phyloP scores from a whole-genome alignment of 2,329 filamentous ascomycete genomes.

The Ophiostoma fasciatum region DNA sequence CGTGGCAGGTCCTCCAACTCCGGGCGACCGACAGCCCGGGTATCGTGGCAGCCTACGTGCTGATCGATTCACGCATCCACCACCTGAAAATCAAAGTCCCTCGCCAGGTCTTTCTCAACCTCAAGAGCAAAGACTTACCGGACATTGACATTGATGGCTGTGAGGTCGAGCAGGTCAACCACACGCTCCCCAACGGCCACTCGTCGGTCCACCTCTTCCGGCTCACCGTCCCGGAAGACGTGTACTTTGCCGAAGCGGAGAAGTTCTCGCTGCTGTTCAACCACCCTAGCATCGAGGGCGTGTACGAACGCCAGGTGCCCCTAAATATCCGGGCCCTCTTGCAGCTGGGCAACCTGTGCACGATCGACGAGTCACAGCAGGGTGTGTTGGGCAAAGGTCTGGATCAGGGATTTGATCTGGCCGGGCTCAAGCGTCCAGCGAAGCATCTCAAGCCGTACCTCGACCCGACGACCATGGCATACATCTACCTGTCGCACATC shows the following conservation, averaged over 20 bases:
- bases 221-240: conserved; percentile 74
- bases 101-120: conserved; percentile 77
- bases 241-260: conserved; percentile 71
- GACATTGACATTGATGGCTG: conserved; percentile 79
- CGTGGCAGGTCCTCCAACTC: conserved; percentile 89
- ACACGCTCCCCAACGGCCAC: conserved; percentile 89
- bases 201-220: conserved; percentile 90
- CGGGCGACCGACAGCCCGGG: conserved; percentile 71
- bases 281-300: conserved; percentile 87
- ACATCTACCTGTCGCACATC: conserved; percentile 88
- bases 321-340: conserved; percentile 76
- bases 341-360: conserved; percentile 79
- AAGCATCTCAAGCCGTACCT: conserved; percentile 55
- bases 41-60: conserved; percentile 72
- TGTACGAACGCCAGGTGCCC: conserved; percentile 90
- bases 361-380: conserved; percentile 78
- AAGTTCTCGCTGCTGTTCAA: conserved; percentile 76
- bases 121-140: conserved; percentile 75
- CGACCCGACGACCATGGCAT: conserved; percentile 57
- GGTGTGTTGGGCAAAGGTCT: conserved; percentile 86
- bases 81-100: conserved; percentile 77
- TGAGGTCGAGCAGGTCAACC: conserved; percentile 80
- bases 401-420: conserved; percentile 84
- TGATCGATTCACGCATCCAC: conserved; percentile 90
- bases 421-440: conserved; percentile 51